Evolutionary conservation across 169 alveolate genomes (phyloP).

Genomic region (Eimeria maxima): DNA sequence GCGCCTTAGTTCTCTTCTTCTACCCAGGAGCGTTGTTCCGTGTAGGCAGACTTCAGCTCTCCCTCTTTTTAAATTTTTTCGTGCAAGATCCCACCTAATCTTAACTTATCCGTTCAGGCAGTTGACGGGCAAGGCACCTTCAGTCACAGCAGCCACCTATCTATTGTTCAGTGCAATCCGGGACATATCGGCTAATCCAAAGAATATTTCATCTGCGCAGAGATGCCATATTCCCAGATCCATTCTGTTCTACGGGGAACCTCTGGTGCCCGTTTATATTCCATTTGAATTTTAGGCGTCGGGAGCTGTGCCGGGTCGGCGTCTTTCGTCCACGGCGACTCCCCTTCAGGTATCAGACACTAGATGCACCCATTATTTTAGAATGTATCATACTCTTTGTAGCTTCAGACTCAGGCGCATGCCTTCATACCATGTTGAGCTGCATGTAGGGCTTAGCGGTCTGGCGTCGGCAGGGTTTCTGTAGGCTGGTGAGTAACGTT

Average conservation of each 20-base stretch:
- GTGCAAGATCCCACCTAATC: background rate
- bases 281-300: background rate
- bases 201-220: background rate
- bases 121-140: background rate
- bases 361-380: background rate
- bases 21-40: background rate
- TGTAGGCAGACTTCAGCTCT: background rate
- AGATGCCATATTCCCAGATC: background rate
- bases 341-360: background rate
- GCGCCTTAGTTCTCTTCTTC: background rate
- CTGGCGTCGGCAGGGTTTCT: background rate
- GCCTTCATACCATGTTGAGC: background rate
- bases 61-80: background rate
- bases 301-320: background rate
- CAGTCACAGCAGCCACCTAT: background rate
- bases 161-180: background rate
- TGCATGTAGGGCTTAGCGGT: background rate
- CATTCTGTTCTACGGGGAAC: background rate
- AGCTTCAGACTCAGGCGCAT: background rate
- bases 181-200: background rate
- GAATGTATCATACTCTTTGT: background rate
- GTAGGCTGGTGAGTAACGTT: background rate
- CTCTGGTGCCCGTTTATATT: background rate
- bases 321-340: background rate
- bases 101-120: background rate